These are phyloP conservation scores for Colletotrichum sojae DNA, from an alignment of 2,329 filamentous ascomycete genomes.

Conservation along the genomic window DNA sequence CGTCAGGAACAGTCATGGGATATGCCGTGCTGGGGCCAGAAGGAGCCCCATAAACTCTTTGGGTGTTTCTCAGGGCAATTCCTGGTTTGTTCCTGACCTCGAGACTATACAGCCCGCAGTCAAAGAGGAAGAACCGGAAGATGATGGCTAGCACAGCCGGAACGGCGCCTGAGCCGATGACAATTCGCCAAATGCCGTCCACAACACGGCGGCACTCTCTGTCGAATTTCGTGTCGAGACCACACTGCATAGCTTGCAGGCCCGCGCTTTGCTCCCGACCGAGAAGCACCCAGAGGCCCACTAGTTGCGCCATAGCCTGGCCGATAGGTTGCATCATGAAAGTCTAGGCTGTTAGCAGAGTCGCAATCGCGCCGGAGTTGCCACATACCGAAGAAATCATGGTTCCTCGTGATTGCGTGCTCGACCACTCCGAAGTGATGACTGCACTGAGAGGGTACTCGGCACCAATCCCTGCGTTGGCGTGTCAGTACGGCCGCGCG, in stretches of 20 bases:
- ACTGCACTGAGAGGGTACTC: constrained; percentile 78
- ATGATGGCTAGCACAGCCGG: constrained; percentile 75
- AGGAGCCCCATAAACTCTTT: constrained; percentile 67
- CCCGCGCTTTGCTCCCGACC: constrained; percentile 59
- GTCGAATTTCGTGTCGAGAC: constrained; percentile 60
- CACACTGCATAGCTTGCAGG: constrained; percentile 62
- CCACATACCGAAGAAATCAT: constrained; percentile 74
- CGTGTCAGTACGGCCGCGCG: not conserved
- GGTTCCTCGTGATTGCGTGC: constrained; percentile 73
- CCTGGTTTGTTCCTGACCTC: constrained; percentile 75
- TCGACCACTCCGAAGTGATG: constrained; percentile 77
- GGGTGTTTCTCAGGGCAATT: constrained; percentile 71
- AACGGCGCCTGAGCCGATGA: constrained; percentile 75
- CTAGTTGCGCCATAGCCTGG: constrained; percentile 74
- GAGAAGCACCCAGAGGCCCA: constrained; percentile 68
- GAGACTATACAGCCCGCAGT: constrained; percentile 75
- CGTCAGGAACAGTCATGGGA: constrained; percentile 47
- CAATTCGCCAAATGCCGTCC: constrained; percentile 77
- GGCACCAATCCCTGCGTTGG: constrained; percentile 61
- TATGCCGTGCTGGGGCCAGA: constrained; percentile 43
- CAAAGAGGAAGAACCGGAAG: constrained; percentile 77
- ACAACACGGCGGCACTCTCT: constrained; percentile 62
- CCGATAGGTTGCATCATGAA: constrained; percentile 80
- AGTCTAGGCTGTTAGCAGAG: constrained; percentile 22
- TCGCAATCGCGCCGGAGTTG: not conserved